These are phyloP conservation scores for Monilinia fructigena DNA, from an alignment of 2,329 filamentous ascomycete genomes.

Conservation along the genomic window DNA sequence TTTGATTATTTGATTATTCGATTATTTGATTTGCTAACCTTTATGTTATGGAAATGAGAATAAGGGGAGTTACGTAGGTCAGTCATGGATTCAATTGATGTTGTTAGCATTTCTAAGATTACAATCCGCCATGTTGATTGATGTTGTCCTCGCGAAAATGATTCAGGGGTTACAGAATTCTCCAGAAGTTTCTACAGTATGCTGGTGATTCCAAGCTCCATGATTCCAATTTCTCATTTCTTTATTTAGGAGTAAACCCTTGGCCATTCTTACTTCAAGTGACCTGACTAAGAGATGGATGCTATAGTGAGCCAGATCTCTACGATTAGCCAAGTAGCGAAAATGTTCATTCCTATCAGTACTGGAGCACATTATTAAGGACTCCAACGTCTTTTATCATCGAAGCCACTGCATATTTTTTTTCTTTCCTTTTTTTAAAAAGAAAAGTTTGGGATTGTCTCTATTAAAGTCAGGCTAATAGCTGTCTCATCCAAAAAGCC, in stretches of 20 bases:
- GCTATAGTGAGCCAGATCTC: conserved; percentile 3
- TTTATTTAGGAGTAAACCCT: not conserved
- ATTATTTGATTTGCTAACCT: too few relatives aligned
- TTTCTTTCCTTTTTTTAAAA: too few relatives aligned
- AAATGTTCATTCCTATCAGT: not conserved
- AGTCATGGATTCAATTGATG: too few relatives aligned
- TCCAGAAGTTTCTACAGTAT: not conserved
- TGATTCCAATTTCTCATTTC: not conserved
- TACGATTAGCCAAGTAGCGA: not conserved
- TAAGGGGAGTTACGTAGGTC: not conserved
- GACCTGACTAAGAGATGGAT: too few relatives aligned
- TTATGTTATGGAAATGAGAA: not conserved
- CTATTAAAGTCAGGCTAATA: not conserved
- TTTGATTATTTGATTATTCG: too few relatives aligned
- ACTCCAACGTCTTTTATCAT: not conserved
- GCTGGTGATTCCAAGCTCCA: not conserved
- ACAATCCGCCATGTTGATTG: not conserved
- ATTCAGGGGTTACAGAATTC: not conserved
- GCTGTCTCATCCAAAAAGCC: not conserved
- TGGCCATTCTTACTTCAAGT: not conserved
- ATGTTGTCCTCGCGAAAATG: not conserved
- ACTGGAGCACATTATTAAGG: not conserved
- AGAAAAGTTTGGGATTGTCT: not conserved
- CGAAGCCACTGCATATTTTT: not conserved
- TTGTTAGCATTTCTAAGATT: too few relatives aligned